Evolutionary conservation across 164 flowering plant genomes (phyloP), one percentile per base, ranked within the genome.

Genomic region (Berberis thunbergii): DNA sequence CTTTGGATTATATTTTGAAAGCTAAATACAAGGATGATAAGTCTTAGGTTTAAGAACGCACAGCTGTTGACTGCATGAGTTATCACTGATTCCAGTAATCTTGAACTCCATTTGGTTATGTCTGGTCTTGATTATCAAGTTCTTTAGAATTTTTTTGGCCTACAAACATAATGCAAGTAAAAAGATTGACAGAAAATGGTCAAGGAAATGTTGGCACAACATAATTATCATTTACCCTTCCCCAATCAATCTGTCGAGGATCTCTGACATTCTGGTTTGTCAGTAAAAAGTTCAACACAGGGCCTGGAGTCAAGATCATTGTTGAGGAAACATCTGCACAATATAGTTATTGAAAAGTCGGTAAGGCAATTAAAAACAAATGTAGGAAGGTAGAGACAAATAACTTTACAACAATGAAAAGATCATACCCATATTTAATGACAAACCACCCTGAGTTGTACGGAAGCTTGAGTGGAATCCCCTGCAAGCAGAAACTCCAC

Each of bases 381-480:
- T 3, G 54, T 60, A 40, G 48, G 44, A 7, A 40, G 67, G 44
- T 50, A 10, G 52, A 55, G 44, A 6, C 13, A 13, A 44, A 43
- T 7, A 54, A 10, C 40, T 6, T 45, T 39, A 41, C 3, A 55
- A 55, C 26, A 26, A n/a, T 13, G 62, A 42, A n/a, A 55, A 6
- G 48, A 6, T 4, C 6, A 62, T 80, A 87, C 96, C 97, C 80
- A 83, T 76, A 66, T 90, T 90, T 7, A 87, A 81, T 10, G 90
- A 75, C 62, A 90, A 73, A 39, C 97, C 97, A 66, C 77, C 81
- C 72, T 73, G 82, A 8, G 85, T 83, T 59, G 80, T 68, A 42
- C 79, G 76, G 66, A 89, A 87, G 65, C 94, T 86, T 12, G 97
- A 81, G 72, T 89, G 86, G 61, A 86, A 77, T 3, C 97, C 97